Base-by-base conservation (phyloP, 768 basidiomycete species). In the Russula vinacea region DNA sequence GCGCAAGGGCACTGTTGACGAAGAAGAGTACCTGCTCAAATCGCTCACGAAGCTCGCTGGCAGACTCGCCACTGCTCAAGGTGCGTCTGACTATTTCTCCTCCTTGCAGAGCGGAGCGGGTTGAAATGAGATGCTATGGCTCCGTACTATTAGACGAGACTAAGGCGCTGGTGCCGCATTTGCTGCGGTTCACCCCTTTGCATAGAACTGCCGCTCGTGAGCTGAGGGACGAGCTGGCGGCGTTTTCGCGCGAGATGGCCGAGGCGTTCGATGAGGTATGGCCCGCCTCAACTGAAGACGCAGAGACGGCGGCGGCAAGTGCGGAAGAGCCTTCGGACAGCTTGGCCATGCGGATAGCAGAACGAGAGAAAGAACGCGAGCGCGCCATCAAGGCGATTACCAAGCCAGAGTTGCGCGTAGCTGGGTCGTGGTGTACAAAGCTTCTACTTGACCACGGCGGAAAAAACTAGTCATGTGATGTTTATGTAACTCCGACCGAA, bases 1-100 rank as follows among this genome's bases (percentile, higher is more conserved):
- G 2, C 78, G 88, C 60, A 98, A 95, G 72, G 97, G 97, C 9
- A 97, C 94, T 0, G 89, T 95, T 0, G 94, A 96, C 71, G 97
- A 98, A 74, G 94, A 97, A 76, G 92, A 93, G 70, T 98, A 98
- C 70, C 81, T 98, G 6, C 81, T 99, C 45, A 86, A 81, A 60
- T 94, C 92, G 3, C 75, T 96, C 64, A 81, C 83, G 7, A 94
- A 97, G 71, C 79, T 97, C 3, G 84, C 85, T 19, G 78, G 77
- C 14, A 77, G 87, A 45, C 86, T 92, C 70, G 76, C 78, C 52
- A 75, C 78, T 7, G 81, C 83, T 22, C 88, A 85, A 77, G 82
- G 92, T 92, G 70, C 50, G 80, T 24, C 26, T 13, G 16, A 17
- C 13, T n/a, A 8, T 29, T 17, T 33, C 40, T 7, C 33, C 16